A percentile compares a stretch with the other conserved stretches of the same genome.
These are phyloP conservation scores for Colletotrichum sp. DNA, from an alignment of 2,329 filamentous ascomycete species.

Conservation along the genomic window DNA sequence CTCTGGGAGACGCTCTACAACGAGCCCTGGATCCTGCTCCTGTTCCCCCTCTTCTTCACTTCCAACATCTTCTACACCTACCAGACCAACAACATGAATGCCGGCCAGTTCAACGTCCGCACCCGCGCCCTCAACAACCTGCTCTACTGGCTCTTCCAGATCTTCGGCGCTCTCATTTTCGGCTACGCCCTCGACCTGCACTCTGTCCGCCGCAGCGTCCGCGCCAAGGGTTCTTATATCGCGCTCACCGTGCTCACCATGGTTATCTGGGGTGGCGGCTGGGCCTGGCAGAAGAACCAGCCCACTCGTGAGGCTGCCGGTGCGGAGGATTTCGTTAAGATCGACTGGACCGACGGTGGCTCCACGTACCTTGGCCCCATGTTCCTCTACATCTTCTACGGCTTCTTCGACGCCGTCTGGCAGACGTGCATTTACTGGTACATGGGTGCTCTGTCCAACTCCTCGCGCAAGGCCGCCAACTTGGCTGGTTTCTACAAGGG, in stretches of 20 bases:
- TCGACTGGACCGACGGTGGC: conserved; percentile 71
- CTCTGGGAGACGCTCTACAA: conserved; percentile 74
- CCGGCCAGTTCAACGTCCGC: conserved; percentile 73
- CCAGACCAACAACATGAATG: conserved; percentile 73
- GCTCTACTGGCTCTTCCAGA: conserved; percentile 82
- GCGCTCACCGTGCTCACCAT: conserved; percentile 74
- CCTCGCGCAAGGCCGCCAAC: conserved; percentile 89
- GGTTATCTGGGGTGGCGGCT: conserved; percentile 83
- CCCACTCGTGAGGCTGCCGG: conserved; percentile 47
- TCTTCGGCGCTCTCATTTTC: conserved; percentile 75
- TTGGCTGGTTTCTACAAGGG: conserved; percentile 87
- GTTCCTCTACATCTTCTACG: conserved; percentile 91
- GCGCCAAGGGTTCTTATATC: conserved; percentile 69
- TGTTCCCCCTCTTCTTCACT: conserved; percentile 85
- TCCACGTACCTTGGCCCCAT: conserved; percentile 73
- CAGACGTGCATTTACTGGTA: conserved; percentile 95
- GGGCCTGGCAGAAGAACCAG: conserved; percentile 74
- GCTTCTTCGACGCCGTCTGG: conserved; percentile 88
- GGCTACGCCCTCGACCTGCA: conserved; percentile 73
- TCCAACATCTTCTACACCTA: conserved; percentile 88
- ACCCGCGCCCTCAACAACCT: conserved; percentile 79
- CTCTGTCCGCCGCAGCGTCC: conserved; percentile 64
- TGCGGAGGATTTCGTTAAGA: conserved; percentile 25
- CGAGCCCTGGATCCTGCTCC: conserved; percentile 75
- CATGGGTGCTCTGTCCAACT: conserved; percentile 94